Percentiles rank a stretch among this genome's conserved stretches.
Evolutionary conservation across 306 rosid species (phyloP).

Genomic region (Canavalia gladiata): DNA sequence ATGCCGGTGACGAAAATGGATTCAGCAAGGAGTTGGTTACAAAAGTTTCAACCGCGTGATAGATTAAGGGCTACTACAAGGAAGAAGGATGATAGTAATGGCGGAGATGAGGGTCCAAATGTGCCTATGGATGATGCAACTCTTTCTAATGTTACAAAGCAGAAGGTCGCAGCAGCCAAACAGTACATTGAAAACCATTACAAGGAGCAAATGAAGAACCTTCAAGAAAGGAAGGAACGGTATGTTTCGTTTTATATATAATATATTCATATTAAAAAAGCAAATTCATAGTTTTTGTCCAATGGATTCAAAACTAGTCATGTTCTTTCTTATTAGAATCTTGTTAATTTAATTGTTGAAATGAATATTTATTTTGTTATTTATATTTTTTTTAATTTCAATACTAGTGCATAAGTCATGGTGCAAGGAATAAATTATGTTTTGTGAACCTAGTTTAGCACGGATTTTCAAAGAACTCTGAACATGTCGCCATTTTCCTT

Average conservation of each 20-base stretch:
- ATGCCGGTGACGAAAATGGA: slow-evolving; percentile 60
- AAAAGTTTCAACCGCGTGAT: slow-evolving; percentile 89
- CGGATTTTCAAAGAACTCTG: not conserved
- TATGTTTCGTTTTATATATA: slow-evolving; percentile 36
- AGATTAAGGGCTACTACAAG: slow-evolving; percentile 61
- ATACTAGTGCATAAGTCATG: not conserved
- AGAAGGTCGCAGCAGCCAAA: slow-evolving; percentile 90
- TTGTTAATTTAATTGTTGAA: not conserved
- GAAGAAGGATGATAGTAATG: slow-evolving; percentile 62
- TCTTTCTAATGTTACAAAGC: slow-evolving; percentile 80
- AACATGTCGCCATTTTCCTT: no score
- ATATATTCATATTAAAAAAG: no score
- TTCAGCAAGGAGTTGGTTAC: slow-evolving; percentile 92
- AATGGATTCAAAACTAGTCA: no score
- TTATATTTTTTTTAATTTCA: not conserved
- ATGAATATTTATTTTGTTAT: not conserved
- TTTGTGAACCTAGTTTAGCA: not conserved
- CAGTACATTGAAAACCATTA: slow-evolving; percentile 96
- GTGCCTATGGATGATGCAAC: slow-evolving; percentile 58
- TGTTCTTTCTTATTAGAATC: no score
- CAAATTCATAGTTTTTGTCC: no score
- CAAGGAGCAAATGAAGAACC: slow-evolving; percentile 95
- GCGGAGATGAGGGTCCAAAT: slow-evolving; percentile 49
- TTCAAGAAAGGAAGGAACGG: slow-evolving; percentile 95
- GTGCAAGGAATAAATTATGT: not conserved